Conservation (phyloP, 1,284 basidiomycete species). For the Porodaedalea pini region DNA sequence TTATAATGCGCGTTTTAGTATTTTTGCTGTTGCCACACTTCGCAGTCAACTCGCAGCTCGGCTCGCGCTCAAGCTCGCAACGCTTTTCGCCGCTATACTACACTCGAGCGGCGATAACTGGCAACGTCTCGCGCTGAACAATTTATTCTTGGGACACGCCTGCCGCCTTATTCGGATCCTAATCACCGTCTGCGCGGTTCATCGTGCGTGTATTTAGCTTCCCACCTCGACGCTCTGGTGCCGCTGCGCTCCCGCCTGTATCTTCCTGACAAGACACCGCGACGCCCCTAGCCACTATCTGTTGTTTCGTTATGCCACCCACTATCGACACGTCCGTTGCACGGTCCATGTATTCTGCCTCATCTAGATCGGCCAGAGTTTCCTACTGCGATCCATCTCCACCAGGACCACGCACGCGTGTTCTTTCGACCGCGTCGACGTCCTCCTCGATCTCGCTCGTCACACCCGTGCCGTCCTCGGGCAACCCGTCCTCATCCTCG, state of each 20-base stretch:
- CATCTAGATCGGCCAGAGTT: not conserved
- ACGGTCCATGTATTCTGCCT: conserved; percentile 15
- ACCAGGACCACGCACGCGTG: conserved; percentile 25
- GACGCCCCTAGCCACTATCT: not conserved
- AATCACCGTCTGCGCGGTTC: not conserved
- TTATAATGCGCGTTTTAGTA: not conserved
- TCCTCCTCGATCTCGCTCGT: conserved; percentile 51
- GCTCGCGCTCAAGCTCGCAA: conserved; percentile 1
- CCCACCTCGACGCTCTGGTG: not conserved
- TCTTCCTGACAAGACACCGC: not conserved
- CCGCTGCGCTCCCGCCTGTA: conserved; percentile 1
- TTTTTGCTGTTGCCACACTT: not conserved
- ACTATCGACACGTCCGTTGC: conserved; percentile 21
- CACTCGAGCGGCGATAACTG: not conserved
- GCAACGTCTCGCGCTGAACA: not conserved
- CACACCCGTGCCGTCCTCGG: conserved; percentile 51
- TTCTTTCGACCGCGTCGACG: conserved; percentile 51
- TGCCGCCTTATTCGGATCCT: conserved; percentile 6
- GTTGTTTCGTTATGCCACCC: conserved; percentile 16
- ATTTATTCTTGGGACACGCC: conserved; percentile 1
- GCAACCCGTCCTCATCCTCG: conserved; percentile 52
- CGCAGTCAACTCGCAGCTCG: conserved; percentile 1
- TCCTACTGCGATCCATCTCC: not conserved
- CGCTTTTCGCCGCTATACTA: not conserved
- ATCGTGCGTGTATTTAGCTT: not conserved